Conservation (phyloP, 2,329 filamentous ascomycete genomes). For the Massarina eburnea region DNA sequence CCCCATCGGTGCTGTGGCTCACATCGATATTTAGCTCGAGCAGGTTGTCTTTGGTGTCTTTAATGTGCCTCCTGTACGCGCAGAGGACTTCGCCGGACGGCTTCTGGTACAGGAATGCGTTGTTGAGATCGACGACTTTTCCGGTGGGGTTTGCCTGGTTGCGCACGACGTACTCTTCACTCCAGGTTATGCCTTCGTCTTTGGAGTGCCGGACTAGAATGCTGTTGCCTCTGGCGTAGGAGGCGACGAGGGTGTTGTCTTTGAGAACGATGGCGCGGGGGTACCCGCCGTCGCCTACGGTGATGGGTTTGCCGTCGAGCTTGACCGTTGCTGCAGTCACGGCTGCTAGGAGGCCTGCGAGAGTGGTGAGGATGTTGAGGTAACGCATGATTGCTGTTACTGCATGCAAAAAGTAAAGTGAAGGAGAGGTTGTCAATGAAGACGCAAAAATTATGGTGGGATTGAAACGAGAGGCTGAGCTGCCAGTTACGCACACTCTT, state of each 20-base stretch:
- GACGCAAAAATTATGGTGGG: too few relatives aligned
- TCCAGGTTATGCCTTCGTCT: background rate
- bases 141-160: too few relatives aligned
- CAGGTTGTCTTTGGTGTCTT: background rate
- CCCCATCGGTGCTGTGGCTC: background rate
- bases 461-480: too few relatives aligned
- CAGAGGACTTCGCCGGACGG: background rate
- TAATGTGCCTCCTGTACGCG: background rate
- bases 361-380: background rate
- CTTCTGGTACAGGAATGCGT: constrained; percentile 1
- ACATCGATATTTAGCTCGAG: background rate
- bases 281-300: background rate
- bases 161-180: background rate
- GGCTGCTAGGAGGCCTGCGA: background rate
- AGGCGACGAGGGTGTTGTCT: background rate
- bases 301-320: constrained; percentile 1
- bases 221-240: background rate
- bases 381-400: background rate
- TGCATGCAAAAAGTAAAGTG: background rate
- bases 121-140: background rate
- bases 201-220: background rate
- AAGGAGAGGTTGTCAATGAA: too few relatives aligned
- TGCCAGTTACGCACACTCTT: too few relatives aligned
- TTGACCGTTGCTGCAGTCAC: background rate
- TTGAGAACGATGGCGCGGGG: background rate